A percentile compares a stretch with the other conserved stretches of the same genome.
Conservation (phyloP, 371 early-diverging fungal species). For the Mortierella sp. region DNA sequence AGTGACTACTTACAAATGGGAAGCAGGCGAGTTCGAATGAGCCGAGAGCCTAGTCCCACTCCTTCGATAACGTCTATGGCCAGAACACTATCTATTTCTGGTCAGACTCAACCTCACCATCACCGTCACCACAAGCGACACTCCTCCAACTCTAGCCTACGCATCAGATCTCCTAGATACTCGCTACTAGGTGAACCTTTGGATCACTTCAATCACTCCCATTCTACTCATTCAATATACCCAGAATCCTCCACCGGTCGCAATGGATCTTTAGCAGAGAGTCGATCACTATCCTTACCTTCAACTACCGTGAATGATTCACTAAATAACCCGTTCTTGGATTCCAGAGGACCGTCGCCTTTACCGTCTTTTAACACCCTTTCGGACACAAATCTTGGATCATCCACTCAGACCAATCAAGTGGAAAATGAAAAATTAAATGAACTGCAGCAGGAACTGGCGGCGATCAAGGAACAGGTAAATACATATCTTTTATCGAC, state of each 20-base stretch:
- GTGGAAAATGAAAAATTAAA: conserved; percentile 32
- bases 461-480: conserved; percentile 41
- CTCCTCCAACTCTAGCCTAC: not conserved
- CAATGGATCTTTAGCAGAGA: not conserved
- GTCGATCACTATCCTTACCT: not conserved
- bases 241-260: not conserved
- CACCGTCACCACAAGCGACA: not conserved
- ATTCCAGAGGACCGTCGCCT: conserved; percentile 13
- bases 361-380: conserved; percentile 2
- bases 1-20: conserved; percentile 4
- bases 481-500: not conserved
- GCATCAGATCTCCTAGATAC: not conserved
- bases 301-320: not conserved
- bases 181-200: not conserved
- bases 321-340: conserved; percentile 9
- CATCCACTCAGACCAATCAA: not conserved
- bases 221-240: conserved; percentile 16
- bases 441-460: conserved; percentile 39
- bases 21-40: not conserved
- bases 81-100: conserved; percentile 27
- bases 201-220: not conserved
- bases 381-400: not conserved
- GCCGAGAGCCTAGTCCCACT: conserved; percentile 29
- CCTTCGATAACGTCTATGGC: conserved; percentile 32
- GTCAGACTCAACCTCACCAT: not conserved